These are phyloP conservation scores for Nannizziopsis arthrosporioides DNA, from an alignment of 2,329 filamentous ascomycete genomes.

Conservation along the genomic window DNA sequence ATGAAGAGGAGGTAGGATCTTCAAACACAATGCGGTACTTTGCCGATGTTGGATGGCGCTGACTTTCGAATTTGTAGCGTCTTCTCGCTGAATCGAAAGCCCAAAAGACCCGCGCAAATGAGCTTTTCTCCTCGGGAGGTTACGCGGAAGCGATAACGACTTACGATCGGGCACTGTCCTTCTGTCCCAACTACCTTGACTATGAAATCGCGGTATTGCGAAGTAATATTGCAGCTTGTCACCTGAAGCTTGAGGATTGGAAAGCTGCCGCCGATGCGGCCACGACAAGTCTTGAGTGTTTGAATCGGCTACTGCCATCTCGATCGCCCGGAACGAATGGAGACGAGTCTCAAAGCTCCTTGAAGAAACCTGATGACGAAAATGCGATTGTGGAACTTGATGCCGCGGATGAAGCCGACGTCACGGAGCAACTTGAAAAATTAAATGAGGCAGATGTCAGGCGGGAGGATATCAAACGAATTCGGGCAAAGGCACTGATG, in stretches of 20 bases:
- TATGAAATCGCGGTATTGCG: conserved; percentile 79
- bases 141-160: conserved; percentile 68
- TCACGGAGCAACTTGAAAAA: conserved; percentile 34
- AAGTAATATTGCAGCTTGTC: conserved; percentile 80
- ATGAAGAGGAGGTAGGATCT: conserved; percentile 35
- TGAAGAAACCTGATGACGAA: conserved; percentile 17
- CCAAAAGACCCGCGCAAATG: conserved; percentile 66
- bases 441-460: conserved; percentile 37
- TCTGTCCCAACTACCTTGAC: conserved; percentile 72
- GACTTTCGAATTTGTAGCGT: conserved; percentile 32
- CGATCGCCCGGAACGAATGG: conserved; percentile 18
- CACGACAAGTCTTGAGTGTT: conserved; percentile 56
- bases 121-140: conserved; percentile 59
- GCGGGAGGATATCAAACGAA: conserved; percentile 56
- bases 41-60: not conserved
- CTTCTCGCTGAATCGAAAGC: conserved; percentile 60
- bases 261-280: conserved; percentile 67
- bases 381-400: conserved; percentile 16
- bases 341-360: conserved; percentile 1
- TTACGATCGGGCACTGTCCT: conserved; percentile 68
- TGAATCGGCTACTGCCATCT: conserved; percentile 50
- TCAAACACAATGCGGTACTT: not conserved
- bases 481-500: conserved; percentile 72
- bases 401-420: conserved; percentile 27
- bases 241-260: conserved; percentile 76